Percentiles rank a stretch among this genome's conserved stretches.
Evolutionary conservation across 164 flowering plant genomes (phyloP).

Genomic region (Aristolochia fimbriata): DNA sequence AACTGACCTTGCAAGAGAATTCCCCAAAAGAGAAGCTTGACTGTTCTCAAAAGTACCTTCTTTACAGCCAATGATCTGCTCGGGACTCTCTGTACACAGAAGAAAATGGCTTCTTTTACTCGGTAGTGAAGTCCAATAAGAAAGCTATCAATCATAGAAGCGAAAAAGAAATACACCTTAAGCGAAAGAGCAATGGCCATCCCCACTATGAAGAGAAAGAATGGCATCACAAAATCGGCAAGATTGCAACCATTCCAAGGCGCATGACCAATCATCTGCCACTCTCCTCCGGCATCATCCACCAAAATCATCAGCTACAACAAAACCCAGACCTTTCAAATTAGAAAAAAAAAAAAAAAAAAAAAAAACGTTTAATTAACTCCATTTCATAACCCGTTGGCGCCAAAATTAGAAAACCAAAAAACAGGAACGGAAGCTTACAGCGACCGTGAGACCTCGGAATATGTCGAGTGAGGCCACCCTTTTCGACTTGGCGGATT

Average conservation of each 20-base stretch:
- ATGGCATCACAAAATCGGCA: conserved; percentile 95
- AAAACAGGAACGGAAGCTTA: conserved; percentile 14
- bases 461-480: conserved; percentile 71
- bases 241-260: conserved; percentile 94
- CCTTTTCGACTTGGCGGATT: conserved; percentile 19
- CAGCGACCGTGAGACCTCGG: conserved; percentile 84
- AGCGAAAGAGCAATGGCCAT: conserved; percentile 78
- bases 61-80: conserved; percentile 23
- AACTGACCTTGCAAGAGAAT: conserved; percentile 68
- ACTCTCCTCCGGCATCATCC: conserved; percentile 88
- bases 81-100: conserved; percentile 41
- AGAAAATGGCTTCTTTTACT: background rate
- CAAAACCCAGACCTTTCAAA: background rate
- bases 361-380: background rate
- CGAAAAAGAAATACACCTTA: conserved; percentile 36
- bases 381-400: background rate
- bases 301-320: conserved; percentile 85
- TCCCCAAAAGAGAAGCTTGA: conserved; percentile 85
- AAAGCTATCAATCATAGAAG: background rate
- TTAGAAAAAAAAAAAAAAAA: background rate
- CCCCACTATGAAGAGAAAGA: conserved; percentile 86
- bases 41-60: conserved; percentile 52
- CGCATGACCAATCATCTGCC: conserved; percentile 79
- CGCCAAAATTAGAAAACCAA: background rate
- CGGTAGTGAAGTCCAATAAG: background rate